Conservation (phyloP, 2,329 filamentous ascomycete species). For the Neonectria ditissima region DNA sequence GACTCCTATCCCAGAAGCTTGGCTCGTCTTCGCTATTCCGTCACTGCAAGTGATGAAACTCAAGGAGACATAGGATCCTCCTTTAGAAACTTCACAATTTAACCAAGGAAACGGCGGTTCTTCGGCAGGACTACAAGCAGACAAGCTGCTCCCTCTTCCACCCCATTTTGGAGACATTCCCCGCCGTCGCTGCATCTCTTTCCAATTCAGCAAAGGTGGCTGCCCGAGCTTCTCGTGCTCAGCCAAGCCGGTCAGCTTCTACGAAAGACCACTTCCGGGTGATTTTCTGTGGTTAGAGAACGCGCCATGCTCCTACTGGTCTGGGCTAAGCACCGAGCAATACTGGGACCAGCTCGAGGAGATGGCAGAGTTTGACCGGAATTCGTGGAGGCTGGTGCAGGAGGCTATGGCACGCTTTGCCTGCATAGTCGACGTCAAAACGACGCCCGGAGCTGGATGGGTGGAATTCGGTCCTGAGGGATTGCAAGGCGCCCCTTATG, state of each 20-base stretch:
- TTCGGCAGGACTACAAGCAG: not conserved
- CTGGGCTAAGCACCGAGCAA: not conserved
- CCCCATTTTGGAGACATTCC: not conserved
- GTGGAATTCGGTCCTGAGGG: not conserved
- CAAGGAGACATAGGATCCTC: slow-evolving; percentile 23
- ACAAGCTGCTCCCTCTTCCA: not conserved
- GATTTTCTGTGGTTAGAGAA: slow-evolving; percentile 8
- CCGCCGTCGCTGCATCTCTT: not conserved
- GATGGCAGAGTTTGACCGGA: not conserved
- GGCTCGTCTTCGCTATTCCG: slow-evolving; percentile 14
- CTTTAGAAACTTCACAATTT: not conserved
- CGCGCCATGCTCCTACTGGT: not conserved
- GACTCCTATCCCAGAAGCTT: slow-evolving; percentile 16
- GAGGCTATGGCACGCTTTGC: slow-evolving; percentile 11
- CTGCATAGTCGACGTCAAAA: slow-evolving; percentile 14
- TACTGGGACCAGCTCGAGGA: slow-evolving; percentile 3
- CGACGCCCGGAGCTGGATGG: slow-evolving; percentile 11
- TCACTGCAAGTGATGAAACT: slow-evolving; percentile 13
- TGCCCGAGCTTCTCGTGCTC: slow-evolving; percentile 16
- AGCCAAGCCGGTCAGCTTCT: slow-evolving; percentile 9
- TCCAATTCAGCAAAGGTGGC: slow-evolving; percentile 22
- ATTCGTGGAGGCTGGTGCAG: not conserved
- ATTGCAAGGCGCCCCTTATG: not conserved
- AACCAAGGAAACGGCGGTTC: not conserved
- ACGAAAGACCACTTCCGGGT: not conserved